Evolutionary conservation across 768 basidiomycete genomes (phyloP), one percentile per base, ranked within the genome.

Genomic region (Porphyrellus cyaneotinctus): DNA sequence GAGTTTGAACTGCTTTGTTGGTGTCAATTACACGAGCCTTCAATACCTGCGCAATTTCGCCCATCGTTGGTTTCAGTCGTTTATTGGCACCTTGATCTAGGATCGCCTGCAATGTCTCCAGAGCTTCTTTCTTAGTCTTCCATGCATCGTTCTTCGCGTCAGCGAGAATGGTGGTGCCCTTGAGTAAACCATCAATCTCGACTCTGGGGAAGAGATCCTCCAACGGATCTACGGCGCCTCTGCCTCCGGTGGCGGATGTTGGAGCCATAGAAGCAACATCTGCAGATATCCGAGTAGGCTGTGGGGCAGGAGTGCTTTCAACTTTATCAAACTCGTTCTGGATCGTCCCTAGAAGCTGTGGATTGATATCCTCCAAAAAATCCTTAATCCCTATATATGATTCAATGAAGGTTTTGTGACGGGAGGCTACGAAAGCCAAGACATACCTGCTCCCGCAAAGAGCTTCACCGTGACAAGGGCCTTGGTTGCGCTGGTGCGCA

Each of bases 181-280:
- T 87, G 49, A 98, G 74, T 23, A 99, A 70, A 49, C 81, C 77
- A 59, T 98, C 95, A 36, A 98, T 75, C 62, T 99, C 97, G 36
- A 97, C 89, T 26, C 97, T 84, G 24, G 97, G 97, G 68, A 97
- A 95, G 36, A 99, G 76, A 43, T 97, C 94, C 59, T 98, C 97
- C 58, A 98, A 64, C 12, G 95, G 83, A 68, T 97, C 92, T 9
- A 65, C 73, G 7, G 48, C 60, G 8, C 71, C 70, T 31, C 73
- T 72, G 11, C 65, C 30, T 28, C 75, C 78, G 31, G 74, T 69
- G 14, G 75, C 71, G n/a, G 73, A 64, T 7, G 75, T 67, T 0
- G 78, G 62, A 6, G 73, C 73, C 52, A 83, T 63, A 20, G 73
- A 77, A 14, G 77, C 80, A 9, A 92, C 74, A 65, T 98, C 97